Percentiles rank a stretch among this genome's conserved stretches.
These are phyloP conservation scores for Penicillium fimorum DNA, from an alignment of 495 filamentous ascomycete species.

Conservation along the genomic window DNA sequence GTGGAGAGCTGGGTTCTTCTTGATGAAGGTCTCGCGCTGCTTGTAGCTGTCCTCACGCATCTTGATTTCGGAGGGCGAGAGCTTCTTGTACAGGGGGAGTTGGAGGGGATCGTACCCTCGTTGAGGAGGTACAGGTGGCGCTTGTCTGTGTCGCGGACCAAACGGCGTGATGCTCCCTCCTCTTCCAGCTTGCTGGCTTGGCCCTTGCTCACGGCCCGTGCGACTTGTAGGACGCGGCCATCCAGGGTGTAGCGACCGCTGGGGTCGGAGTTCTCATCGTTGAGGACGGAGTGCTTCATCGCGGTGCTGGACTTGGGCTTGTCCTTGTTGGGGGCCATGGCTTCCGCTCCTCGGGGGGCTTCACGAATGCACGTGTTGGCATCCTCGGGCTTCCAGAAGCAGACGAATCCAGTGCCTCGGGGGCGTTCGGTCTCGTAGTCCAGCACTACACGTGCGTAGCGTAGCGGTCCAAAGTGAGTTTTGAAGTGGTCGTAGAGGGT, in stretches of 20 bases:
- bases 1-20: conserved; percentile 86
- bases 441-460: conserved; percentile 86
- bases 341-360: conserved; percentile 59
- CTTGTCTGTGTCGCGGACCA: conserved; percentile 79
- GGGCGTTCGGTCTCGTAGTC: conserved; percentile 81
- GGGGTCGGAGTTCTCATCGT: conserved; percentile 74
- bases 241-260: conserved; percentile 84
- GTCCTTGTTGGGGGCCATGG: conserved; percentile 34
- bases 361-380: conserved; percentile 67
- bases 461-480: conserved; percentile 71
- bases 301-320: conserved; percentile 39
- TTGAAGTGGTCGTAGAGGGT: conserved; percentile 76
- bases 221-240: conserved; percentile 78
- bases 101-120: conserved; percentile 75
- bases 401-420: conserved; percentile 91
- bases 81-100: conserved; percentile 70
- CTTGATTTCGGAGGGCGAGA: conserved; percentile 77
- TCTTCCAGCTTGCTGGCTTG: conserved; percentile 73
- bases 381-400: conserved; percentile 78
- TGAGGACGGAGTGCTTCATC: conserved; percentile 73
- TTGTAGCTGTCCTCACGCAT: conserved; percentile 84
- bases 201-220: conserved; percentile 77
- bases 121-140: conserved; percentile 85
- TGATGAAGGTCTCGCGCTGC: conserved; percentile 85
- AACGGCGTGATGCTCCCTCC: conserved; percentile 60